Percentiles rank a stretch among this genome's conserved stretches.
Evolutionary conservation across 257 asterid species (phyloP).

Genomic region (Knoxia roxburghii): DNA sequence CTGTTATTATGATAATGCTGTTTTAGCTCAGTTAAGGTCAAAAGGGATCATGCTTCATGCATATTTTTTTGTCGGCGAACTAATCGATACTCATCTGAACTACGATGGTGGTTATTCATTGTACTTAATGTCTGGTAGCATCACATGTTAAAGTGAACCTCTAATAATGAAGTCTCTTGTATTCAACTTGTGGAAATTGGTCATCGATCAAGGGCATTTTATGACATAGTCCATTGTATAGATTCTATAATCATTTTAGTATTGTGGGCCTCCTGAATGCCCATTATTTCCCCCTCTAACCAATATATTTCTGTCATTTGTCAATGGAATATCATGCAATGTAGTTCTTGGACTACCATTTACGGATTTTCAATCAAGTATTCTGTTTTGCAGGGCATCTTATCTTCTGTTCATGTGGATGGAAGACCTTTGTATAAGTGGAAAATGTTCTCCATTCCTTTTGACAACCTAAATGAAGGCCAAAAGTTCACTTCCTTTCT

Average conservation of each 20-base stretch:
- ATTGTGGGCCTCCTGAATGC: too few relatives aligned
- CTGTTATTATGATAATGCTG: not conserved
- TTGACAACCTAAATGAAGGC: slow-evolving; percentile 52
- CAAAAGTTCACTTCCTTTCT: slow-evolving; percentile 32
- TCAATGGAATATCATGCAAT: too few relatives aligned
- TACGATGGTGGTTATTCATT: not conserved
- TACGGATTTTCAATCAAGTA: not conserved
- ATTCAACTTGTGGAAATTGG: slow-evolving; percentile 5
- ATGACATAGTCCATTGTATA: too few relatives aligned
- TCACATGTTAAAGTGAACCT: not conserved
- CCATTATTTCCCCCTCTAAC: too few relatives aligned
- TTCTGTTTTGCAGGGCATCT: slow-evolving; percentile 65
- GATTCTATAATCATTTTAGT: too few relatives aligned
- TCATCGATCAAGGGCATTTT: too few relatives aligned
- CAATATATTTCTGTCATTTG: too few relatives aligned
- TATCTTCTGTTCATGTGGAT: slow-evolving; percentile 70
- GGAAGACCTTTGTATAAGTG: slow-evolving; percentile 55
- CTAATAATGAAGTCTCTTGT: not conserved
- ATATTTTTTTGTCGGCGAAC: not conserved
- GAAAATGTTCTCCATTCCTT: slow-evolving; percentile 69
- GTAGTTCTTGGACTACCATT: too few relatives aligned
- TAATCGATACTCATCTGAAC: not conserved
- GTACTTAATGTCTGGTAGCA: not conserved
- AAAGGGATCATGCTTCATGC: not conserved
- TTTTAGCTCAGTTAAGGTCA: not conserved